These are phyloP conservation scores for Diaporthe ampelina DNA, from an alignment of 2,329 filamentous ascomycete species.

Conservation along the genomic window DNA sequence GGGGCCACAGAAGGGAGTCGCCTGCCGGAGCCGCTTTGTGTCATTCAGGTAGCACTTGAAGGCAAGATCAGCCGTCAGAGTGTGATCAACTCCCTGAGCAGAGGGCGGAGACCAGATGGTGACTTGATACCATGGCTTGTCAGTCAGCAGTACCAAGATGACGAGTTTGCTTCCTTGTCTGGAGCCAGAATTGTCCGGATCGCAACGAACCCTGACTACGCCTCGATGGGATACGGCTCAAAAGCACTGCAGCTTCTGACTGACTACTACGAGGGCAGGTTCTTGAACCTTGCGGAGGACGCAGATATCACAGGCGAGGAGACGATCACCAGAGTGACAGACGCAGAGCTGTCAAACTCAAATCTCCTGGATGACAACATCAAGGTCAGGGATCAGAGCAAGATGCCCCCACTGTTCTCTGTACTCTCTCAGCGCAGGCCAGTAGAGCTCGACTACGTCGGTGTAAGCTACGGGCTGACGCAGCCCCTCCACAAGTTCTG, in stretches of 20 bases:
- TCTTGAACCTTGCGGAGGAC: slow-evolving; percentile 85
- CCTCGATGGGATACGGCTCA: slow-evolving; percentile 92
- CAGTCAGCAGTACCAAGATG: slow-evolving; percentile 97
- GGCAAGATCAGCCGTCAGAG: slow-evolving; percentile 95
- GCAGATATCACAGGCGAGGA: slow-evolving; percentile 66
- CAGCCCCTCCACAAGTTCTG: slow-evolving; percentile 93
- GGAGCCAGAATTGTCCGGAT: slow-evolving; percentile 94
- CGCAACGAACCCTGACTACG: slow-evolving; percentile 95
- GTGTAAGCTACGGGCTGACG: slow-evolving; percentile 95
- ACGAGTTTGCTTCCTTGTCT: slow-evolving; percentile 93
- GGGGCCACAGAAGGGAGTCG: slow-evolving; percentile 81
- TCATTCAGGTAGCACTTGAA: slow-evolving; percentile 94
- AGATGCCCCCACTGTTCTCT: slow-evolving; percentile 94
- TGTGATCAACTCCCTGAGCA: slow-evolving; percentile 88
- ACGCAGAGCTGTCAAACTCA: slow-evolving; percentile 82
- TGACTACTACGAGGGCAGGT: slow-evolving; percentile 96
- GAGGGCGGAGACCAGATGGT: slow-evolving; percentile 89
- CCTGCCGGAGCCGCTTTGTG: slow-evolving; percentile 92
- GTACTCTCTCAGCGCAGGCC: slow-evolving; percentile 88
- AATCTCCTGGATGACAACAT: slow-evolving; percentile 89
- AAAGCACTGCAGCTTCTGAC: slow-evolving; percentile 88
- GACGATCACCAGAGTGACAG: slow-evolving; percentile 83
- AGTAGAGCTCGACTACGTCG: slow-evolving; percentile 88
- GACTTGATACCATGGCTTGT: slow-evolving; percentile 98
- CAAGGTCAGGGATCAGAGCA: slow-evolving; percentile 87